A percentile compares a stretch with the other conserved stretches of the same genome.
phyloP scores from a whole-genome alignment of 768 basidiomycete species.

The Boletus rufocinnamomeus region DNA sequence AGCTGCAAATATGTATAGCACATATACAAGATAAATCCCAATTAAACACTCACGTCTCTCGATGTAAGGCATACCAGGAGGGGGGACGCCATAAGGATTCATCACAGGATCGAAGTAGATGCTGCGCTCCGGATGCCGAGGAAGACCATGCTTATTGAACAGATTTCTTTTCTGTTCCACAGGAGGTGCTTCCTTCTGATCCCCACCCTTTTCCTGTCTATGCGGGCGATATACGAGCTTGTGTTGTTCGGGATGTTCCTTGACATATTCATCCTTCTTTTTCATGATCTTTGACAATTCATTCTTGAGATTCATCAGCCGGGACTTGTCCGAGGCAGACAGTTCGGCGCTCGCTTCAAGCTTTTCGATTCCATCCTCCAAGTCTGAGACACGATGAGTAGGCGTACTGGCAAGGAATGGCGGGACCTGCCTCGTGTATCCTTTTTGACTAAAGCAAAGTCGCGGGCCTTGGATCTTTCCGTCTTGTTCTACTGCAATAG shows the following conservation, averaged over 20 bases:
- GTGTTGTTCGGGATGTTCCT: slow-evolving; percentile 91
- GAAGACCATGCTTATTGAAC: slow-evolving; percentile 83
- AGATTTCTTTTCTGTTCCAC: slow-evolving; percentile 56
- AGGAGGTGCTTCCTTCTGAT: slow-evolving; percentile 42
- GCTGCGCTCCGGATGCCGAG: slow-evolving; percentile 88
- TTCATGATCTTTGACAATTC: slow-evolving; percentile 81
- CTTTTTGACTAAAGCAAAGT: slow-evolving; percentile 92
- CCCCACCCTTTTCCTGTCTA: slow-evolving; percentile 44
- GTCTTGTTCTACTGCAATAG: slow-evolving; percentile 83
- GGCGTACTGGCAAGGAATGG: not conserved
- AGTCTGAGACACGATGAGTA: slow-evolving; percentile 47
- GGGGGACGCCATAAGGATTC: slow-evolving; percentile 92
- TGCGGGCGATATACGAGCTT: slow-evolving; percentile 74
- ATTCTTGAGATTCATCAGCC: slow-evolving; percentile 67
- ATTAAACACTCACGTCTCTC: slow-evolving; percentile 69
- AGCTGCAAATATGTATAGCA: slow-evolving; percentile 41
- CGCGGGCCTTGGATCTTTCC: slow-evolving; percentile 75
- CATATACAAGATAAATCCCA: not conserved
- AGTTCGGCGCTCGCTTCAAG: slow-evolving; percentile 52
- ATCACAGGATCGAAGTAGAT: slow-evolving; percentile 91
- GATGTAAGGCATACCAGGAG: slow-evolving; percentile 95
- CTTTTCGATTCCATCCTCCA: slow-evolving; percentile 78
- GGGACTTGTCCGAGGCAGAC: slow-evolving; percentile 57
- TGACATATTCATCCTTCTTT: slow-evolving; percentile 90
- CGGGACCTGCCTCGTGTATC: slow-evolving; percentile 72